phyloP scores from a whole-genome alignment of 306 rosid species.

The Pachyrhizus erosus region DNA sequence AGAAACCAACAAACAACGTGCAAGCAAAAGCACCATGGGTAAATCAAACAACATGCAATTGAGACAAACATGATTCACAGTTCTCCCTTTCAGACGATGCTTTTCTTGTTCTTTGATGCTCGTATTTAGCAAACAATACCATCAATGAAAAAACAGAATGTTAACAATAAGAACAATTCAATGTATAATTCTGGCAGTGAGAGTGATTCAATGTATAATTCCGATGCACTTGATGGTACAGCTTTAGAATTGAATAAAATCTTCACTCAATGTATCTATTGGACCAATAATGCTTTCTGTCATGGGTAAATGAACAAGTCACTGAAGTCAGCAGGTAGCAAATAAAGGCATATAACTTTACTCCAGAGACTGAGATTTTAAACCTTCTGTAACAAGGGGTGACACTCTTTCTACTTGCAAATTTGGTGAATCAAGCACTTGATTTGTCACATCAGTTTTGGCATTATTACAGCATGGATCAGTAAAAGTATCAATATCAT shows the following conservation, averaged over 20 bases:
- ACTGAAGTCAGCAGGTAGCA: conserved; percentile 37
- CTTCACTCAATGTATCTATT: not conserved
- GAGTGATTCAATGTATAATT: conserved; percentile 1
- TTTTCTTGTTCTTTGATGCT: not conserved
- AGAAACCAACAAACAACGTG: not conserved
- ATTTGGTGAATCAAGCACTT: conserved; percentile 45
- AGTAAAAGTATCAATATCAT: conserved; percentile 47
- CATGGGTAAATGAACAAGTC: conserved; percentile 25
- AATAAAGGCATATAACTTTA: conserved; percentile 40
- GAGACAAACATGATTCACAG: not conserved
- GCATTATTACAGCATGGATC: conserved; percentile 49
- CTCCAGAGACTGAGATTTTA: conserved; percentile 50
- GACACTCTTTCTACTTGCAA: conserved; percentile 54
- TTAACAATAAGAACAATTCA: not conserved
- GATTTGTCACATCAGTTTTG: conserved; percentile 46
- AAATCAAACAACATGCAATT: not conserved
- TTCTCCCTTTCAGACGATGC: not conserved
- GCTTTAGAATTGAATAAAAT: conserved; percentile 5
- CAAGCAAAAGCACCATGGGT: not conserved
- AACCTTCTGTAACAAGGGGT: conserved; percentile 45
- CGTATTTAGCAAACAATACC: conserved; percentile 15
- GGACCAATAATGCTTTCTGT: conserved; percentile 9
- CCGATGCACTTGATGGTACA: not conserved
- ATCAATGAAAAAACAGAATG: conserved; percentile 9
- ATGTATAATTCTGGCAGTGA: not conserved